Evolutionary conservation across 1,284 basidiomycete species (phyloP).

Genomic region (Abortiporus biennis): DNA sequence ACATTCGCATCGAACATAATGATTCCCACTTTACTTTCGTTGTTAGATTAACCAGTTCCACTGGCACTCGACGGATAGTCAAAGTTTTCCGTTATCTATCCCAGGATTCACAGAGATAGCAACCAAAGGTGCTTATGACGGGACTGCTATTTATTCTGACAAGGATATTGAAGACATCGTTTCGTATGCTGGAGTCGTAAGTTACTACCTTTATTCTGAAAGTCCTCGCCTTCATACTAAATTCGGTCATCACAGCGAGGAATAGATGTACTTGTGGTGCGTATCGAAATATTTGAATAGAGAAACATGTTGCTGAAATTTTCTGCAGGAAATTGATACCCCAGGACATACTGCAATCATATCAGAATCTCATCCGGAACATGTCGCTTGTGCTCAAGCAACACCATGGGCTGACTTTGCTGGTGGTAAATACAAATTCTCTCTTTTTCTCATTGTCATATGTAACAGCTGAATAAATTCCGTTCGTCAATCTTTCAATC

Average conservation of each 20-base stretch:
- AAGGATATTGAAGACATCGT: slow-evolving; percentile 60
- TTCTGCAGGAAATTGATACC: slow-evolving; percentile 51
- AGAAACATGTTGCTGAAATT: background rate
- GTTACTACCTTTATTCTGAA: slow-evolving; percentile 16
- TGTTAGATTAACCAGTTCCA: slow-evolving; percentile 62
- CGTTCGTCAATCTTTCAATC: background rate
- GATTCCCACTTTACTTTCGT: slow-evolving; percentile 8
- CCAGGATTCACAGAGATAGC: slow-evolving; percentile 60
- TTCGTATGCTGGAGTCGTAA: slow-evolving; percentile 62
- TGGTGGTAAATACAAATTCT: slow-evolving; percentile 39
- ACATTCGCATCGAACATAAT: background rate
- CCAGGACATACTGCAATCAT: slow-evolving; percentile 78
- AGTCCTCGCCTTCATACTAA: background rate
- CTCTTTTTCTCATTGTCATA: background rate
- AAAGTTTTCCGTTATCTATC: slow-evolving; percentile 71
- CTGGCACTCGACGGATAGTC: slow-evolving; percentile 76
- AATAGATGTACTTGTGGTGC: slow-evolving; percentile 63
- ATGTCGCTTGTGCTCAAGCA: slow-evolving; percentile 63
- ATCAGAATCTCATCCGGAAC: slow-evolving; percentile 58
- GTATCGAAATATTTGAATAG: background rate
- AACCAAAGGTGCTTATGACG: slow-evolving; percentile 64
- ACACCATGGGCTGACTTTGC: slow-evolving; percentile 62
- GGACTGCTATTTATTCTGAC: slow-evolving; percentile 49
- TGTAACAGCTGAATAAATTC: background rate
- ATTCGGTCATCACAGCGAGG: slow-evolving; percentile 44